Evolutionary conservation across 345 rosid species (phyloP).

Genomic region (Salix arbutifolia): DNA sequence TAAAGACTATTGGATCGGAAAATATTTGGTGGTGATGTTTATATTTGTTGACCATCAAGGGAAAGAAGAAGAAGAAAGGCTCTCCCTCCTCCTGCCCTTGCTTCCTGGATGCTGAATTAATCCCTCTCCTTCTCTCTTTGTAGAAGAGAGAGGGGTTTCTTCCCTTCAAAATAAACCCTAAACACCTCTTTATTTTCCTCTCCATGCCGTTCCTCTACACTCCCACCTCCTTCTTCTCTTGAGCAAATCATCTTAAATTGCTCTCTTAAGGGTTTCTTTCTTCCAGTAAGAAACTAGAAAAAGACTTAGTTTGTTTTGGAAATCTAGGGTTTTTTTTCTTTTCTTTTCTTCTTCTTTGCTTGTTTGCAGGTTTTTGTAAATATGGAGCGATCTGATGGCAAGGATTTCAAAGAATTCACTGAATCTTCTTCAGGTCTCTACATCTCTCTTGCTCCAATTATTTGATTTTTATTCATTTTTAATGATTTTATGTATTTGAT

Average conservation of each 20-base stretch:
- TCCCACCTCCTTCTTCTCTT: background rate
- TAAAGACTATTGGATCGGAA: no score
- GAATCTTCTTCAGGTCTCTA: conserved; percentile 8
- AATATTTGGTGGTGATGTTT: no score
- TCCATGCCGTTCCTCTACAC: background rate
- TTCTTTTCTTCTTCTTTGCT: background rate
- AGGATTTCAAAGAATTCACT: conserved; percentile 5
- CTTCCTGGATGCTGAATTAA: background rate
- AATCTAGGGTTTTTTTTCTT: background rate
- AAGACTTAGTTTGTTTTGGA: background rate
- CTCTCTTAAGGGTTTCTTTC: background rate
- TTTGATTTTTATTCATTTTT: background rate
- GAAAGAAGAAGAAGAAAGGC: background rate
- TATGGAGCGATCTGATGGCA: conserved; percentile 22
- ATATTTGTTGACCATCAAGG: no score
- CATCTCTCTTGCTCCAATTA: background rate
- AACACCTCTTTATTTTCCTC: background rate
- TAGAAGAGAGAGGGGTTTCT: background rate
- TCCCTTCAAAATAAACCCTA: background rate
- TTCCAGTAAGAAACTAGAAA: background rate
- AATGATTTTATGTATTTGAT: background rate
- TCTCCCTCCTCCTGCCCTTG: background rate
- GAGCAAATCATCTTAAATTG: background rate
- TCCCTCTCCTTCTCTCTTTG: background rate
- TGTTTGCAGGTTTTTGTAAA: conserved; percentile 2